Conservation (phyloP, 805 yeast species). For the Grigorovia humatica region DNA sequence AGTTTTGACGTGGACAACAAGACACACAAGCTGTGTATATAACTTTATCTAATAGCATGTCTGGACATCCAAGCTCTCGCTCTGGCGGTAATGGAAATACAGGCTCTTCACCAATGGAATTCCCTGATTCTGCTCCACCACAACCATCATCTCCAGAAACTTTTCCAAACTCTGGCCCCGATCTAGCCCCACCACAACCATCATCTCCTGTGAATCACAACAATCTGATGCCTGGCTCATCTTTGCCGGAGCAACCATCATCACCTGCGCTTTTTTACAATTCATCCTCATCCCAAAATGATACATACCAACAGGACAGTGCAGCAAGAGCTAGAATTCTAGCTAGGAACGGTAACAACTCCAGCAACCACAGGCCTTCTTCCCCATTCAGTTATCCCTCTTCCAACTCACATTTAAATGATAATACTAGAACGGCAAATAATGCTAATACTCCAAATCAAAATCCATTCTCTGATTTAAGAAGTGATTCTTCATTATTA, state of each 20-base stretch:
- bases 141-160: slow-evolving; percentile 28
- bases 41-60: background rate
- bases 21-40: background rate
- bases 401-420: slow-evolving; percentile 9
- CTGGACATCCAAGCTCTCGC: slow-evolving; percentile 31
- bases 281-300: slow-evolving; percentile 26
- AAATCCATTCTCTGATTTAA: slow-evolving; percentile 30
- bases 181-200: slow-evolving; percentile 27
- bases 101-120: slow-evolving; percentile 28
- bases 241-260: slow-evolving; percentile 29
- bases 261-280: slow-evolving; percentile 29
- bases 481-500: slow-evolving; percentile 34
- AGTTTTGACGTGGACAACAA: background rate
- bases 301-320: slow-evolving; percentile 19
- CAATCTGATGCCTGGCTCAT: slow-evolving; percentile 1
- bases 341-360: slow-evolving; percentile 6
- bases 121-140: slow-evolving; percentile 29
- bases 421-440: background rate
- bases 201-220: slow-evolving; percentile 21
- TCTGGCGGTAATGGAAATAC: slow-evolving; percentile 25
- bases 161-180: background rate
- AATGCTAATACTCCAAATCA: slow-evolving; percentile 12
- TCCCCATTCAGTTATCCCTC: slow-evolving; percentile 40
- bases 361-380: slow-evolving; percentile 23
- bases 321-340: slow-evolving; percentile 6